Evolutionary conservation across 2,329 filamentous ascomycete genomes (phyloP), one percentile per base, ranked within the genome.

Genomic region (Claviceps lovelessii): DNA sequence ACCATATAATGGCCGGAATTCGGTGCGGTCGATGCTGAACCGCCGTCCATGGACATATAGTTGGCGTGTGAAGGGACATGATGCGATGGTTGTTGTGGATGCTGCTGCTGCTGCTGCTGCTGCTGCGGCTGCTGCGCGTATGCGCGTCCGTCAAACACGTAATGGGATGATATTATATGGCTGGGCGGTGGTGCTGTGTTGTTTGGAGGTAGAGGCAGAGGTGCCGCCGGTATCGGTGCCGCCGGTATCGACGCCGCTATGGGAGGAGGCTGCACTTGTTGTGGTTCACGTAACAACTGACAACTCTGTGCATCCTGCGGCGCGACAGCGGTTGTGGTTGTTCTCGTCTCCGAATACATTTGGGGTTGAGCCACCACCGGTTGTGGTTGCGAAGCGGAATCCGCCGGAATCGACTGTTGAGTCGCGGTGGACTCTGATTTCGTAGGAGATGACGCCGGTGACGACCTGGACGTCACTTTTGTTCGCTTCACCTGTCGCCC

Each of bases 401-500:
- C 29, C 8, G 37, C 15, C 4, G 52, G 5, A 15, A 19, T 33
- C 6, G 11, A n/a, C 17, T 49, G 46, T 8, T 48, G 48, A 50
- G 47, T 2, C 50, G 47, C 8, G 29, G n/a, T 33, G 15, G 52
- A 29, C 53, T 7, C n/a, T 9, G 39, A 23, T 17, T 35, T 37
- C 46, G 45, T 33, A 17, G 15, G 9, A 37, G 53, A 28, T 35
- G 29, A 37, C 9, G 28, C 23, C 37, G 54, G n/a, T 17, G 55
- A 23, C 31, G 55, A 37, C 10, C 33, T 51, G 33, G n/a, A 10
- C n/a, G 37, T 49, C 9, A 54, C 37, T 29, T 49, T 56, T 11
- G 55, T 19, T 15, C 55, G 55, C 53, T 56, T 56, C 29, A 55
- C 49, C 39, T 56, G 56, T 13, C 45, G 56, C 11, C 42, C 51